Conservation (phyloP, 345 rosid species). For the Turritis glabra region DNA sequence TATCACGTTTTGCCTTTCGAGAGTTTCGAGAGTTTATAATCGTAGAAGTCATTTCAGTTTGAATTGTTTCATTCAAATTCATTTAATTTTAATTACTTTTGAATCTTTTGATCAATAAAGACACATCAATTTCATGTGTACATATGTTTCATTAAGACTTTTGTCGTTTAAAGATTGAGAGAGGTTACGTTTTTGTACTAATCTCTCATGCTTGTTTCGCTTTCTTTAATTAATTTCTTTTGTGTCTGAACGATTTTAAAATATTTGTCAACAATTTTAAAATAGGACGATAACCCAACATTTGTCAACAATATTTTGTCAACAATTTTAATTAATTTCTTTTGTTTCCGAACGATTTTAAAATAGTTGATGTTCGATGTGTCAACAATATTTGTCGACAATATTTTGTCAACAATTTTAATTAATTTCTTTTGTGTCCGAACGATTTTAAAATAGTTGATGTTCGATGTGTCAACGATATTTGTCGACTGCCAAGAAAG, state of each 20-base stretch:
- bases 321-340: too few relatives aligned
- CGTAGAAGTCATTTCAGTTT: constrained; percentile 41
- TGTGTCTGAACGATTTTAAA: constrained; percentile 11
- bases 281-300: too few relatives aligned
- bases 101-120: constrained; percentile 26
- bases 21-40: constrained; percentile 32
- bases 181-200: constrained; percentile 39
- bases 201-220: constrained; percentile 41
- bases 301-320: too few relatives aligned
- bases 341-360: too few relatives aligned
- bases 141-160: constrained; percentile 41
- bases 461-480: too few relatives aligned
- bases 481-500: too few relatives aligned
- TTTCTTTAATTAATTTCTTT: constrained; percentile 33
- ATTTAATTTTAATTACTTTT: constrained; percentile 22
- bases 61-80: constrained; percentile 6
- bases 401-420: too few relatives aligned
- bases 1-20: constrained; percentile 30
- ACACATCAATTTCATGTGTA: constrained; percentile 36
- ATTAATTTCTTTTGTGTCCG: too few relatives aligned
- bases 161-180: constrained; percentile 40
- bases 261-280: too few relatives aligned
- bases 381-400: too few relatives aligned
- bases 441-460: too few relatives aligned
- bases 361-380: too few relatives aligned